Evolutionary conservation across 2,329 filamentous ascomycete genomes (phyloP), one percentile per base, ranked within the genome.

Genomic region (Leptographium flavum): DNA sequence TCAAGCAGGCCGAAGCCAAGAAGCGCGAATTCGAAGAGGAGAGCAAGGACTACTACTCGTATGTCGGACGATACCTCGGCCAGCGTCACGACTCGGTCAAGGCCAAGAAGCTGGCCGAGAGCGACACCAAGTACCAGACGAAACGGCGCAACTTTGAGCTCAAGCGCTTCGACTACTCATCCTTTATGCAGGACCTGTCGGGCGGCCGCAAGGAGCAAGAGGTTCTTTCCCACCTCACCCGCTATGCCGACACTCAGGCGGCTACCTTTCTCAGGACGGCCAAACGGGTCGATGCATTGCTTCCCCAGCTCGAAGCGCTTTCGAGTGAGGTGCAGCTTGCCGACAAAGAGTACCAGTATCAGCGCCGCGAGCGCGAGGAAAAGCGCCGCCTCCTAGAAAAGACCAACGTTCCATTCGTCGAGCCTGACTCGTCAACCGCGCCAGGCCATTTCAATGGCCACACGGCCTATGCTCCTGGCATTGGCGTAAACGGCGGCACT

Each of bases 121-220:
- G 87, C 55, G 92, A 98, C 61, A 83, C 85, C 28, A 98, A 98
- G 59, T 98, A 96, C 58, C 90, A 96, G 60, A 79, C 74, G 39
- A 96, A 96, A 67, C 78, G 88, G 53, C 81, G 86, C 38, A 94
- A 87, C 54, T 98, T 98, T 57, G 92, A 98, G 66, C 73, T 98
- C 47, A 95, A 94, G 66, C 81, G 93, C 10, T 98, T 98, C 57
- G 93, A 98, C 62, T 98, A 98, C 61, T 96, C 90, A 3, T 94
- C 87, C 14, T 98, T 96, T 58, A 94, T 98, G 85, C 90, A 96
- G 57, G 92, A 98, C 66, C 71, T 98, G n/a, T 92, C 96, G 51
- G 92, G 92, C 27, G 92, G 92, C n/a, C 81, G 92, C 50, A 98
- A 96, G 60, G 92, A 98, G 56, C 92, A 96, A 58, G 92, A 98